These are phyloP conservation scores for Fusarium stilboides DNA, from an alignment of 2,329 filamentous ascomycete species.

Conservation along the genomic window DNA sequence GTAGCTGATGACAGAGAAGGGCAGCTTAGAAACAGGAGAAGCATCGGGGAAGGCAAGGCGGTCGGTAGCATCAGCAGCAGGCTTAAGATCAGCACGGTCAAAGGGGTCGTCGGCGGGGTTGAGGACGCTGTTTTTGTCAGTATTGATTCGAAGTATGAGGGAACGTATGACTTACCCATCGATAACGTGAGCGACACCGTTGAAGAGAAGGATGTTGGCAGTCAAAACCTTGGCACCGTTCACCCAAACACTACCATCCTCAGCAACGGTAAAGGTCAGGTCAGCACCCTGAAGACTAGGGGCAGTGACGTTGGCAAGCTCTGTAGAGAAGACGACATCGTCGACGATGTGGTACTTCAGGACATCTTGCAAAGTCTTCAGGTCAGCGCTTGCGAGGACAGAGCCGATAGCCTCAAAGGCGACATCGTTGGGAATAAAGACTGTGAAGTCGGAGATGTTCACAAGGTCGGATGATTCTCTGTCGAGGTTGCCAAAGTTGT, in stretches of 20 bases:
- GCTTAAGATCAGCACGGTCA: slow-evolving; percentile 45
- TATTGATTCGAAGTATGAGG: fast-evolving
- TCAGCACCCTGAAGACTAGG: slow-evolving; percentile 45
- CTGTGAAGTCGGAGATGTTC: slow-evolving; percentile 53
- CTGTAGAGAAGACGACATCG: slow-evolving; percentile 51
- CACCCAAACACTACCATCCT: slow-evolving; percentile 52
- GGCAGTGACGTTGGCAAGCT: slow-evolving; percentile 49
- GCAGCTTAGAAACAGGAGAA: slow-evolving; percentile 45
- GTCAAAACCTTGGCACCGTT: slow-evolving; percentile 53
- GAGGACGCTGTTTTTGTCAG: slow-evolving; percentile 44
- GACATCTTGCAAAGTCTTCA: slow-evolving; percentile 48
- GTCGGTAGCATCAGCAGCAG: slow-evolving; percentile 42
- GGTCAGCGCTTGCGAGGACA: slow-evolving; percentile 43
- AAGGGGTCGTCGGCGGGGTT: slow-evolving; percentile 46
- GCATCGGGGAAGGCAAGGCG: slow-evolving; percentile 50
- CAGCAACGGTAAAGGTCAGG: slow-evolving; percentile 50
- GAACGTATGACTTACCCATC: slow-evolving; percentile 44
- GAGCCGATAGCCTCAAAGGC: slow-evolving; percentile 52
- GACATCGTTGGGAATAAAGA: slow-evolving; percentile 50
- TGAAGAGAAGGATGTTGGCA: slow-evolving; percentile 52
- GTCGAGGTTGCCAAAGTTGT: slow-evolving; percentile 47
- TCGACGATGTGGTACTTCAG: slow-evolving; percentile 53
- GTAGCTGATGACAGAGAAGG: slow-evolving; percentile 48
- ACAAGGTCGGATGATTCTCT: slow-evolving; percentile 33
- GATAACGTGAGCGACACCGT: slow-evolving; percentile 54